Evolutionary conservation across 352 stramenopile species (phyloP), one percentile per base, ranked within the genome.

Genomic region (Pythium vanterpoolii): DNA sequence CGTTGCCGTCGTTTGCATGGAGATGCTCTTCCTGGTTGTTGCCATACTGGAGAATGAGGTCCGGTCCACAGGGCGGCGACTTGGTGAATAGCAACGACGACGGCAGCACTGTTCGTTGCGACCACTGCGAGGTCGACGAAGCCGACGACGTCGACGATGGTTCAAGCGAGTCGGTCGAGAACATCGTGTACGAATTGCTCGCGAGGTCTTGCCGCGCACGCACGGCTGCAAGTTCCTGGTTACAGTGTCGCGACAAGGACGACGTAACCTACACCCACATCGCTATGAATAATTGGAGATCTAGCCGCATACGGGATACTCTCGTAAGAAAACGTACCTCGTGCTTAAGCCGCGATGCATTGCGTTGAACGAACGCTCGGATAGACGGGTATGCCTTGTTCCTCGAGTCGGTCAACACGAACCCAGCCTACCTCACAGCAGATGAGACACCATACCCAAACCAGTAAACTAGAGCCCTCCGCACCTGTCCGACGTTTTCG

Each of bases 181-280:
- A 90, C 11, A 74, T 71, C n/a, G 76, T 79, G 64, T 90, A 90
- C 28, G 71, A 74, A 52, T 83, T 73, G 49, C 67, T 78, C 38
- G 71, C 75, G 4, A 86, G 60, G 27, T 88, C 73, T n/a, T 72
- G 56, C 42, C 48, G 57, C 19, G 64, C 39, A 0, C 64, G 64
- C 27, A 71, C 57, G 28, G 36, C 53, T 1, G 59, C 64, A 11
- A 72, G 64, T 38, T 72, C 66, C 23, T 45, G 34, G 33, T 90
- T 87, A 38, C 81, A 90, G 10, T 59, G 72, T 5, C 49, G 60
- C n/a, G 80, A 68, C 14, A 93, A 66, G 23, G 67, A 46, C 0
- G 80, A 93, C 11, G 77, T 53, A 10, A 89, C 64, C 77, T 89
- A 59, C 30, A 52, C 19, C 23, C 14, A n/a, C 6, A 34, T 50